Base-by-base conservation (phyloP, 1,139 yeast genomes). In the Yamadazyma diospyri region DNA sequence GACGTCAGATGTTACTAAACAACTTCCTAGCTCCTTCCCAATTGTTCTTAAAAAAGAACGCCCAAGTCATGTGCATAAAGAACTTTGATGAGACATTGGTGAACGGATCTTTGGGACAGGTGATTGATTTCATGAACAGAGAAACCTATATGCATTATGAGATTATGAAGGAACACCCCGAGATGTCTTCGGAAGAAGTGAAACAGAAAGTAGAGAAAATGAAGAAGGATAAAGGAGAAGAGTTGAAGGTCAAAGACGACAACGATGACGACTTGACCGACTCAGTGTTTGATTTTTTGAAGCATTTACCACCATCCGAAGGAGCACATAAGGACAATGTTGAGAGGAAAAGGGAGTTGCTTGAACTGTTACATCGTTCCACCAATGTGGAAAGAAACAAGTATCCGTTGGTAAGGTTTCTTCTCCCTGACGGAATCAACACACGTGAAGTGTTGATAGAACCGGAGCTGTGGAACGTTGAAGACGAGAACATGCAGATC, bases 31-130 rank as follows among this genome's bases (percentile, higher is more conserved):
- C 95, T 3, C 89, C 87, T 1, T 63, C 68, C 27, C 59, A 59
- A 20, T 56, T 92, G 15, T 65, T 64, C 9, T 62, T 92, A 45
- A 89, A 88, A 49, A 70, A 72, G 30, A 89, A 89, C 24, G 92
- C 97, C 0, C 98, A 92, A 59, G 98, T 92, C 0, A 94, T 92
- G 98, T 81, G 94, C 70, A 76, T 92, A 39, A 92, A 92, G 55
- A 94, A 92, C 53, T 71, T 85, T 37, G 97, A 89, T 54, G 87
- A 80, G 16, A 76, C 83, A 1, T 66, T 92, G 29, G 98, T 94
- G 4, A 92, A 92, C 57, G 99, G 99, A 0, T 81, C 96, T 0
- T 61, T 92, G 29, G 99, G 99, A 0, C 81, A 73, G 40, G 89
- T 92, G 2, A 48, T 69, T 18, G 71, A 57, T 11, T 69, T 69